Evolutionary conservation across 805 yeast species (phyloP).

Genomic region (Yamadazyma laniorum): DNA sequence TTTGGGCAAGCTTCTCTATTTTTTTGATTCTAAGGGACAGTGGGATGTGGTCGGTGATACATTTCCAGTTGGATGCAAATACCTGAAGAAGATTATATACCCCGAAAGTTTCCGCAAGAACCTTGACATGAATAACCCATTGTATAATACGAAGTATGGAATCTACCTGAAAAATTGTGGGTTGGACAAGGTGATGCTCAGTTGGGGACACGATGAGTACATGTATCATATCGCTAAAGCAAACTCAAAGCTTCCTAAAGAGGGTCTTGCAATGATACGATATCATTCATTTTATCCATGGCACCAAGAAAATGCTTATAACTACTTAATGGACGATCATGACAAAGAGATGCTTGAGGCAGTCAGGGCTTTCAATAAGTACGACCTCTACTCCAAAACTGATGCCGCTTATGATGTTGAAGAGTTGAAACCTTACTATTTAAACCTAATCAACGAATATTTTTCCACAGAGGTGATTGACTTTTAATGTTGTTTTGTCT

Average conservation of each 20-base stretch:
- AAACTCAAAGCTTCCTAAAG: conserved; percentile 61
- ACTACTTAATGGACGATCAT: conserved; percentile 60
- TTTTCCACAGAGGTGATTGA: conserved; percentile 59
- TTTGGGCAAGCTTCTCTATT: conserved; percentile 65
- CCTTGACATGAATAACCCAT: conserved; percentile 61
- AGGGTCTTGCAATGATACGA: conserved; percentile 70
- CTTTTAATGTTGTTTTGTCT: conserved; percentile 33
- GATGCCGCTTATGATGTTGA: conserved; percentile 49
- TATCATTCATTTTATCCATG: conserved; percentile 77
- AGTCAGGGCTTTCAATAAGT: conserved; percentile 64
- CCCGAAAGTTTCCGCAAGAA: conserved; percentile 58
- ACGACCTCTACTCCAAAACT: conserved; percentile 65
- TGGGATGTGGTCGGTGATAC: conserved; percentile 85
- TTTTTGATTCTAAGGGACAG: conserved; percentile 70
- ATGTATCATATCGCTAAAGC: conserved; percentile 70
- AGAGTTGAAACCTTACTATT: conserved; percentile 54
- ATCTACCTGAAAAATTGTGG: conserved; percentile 66
- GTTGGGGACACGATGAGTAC: conserved; percentile 81
- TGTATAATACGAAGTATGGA: conserved; percentile 65
- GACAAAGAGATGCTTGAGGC: conserved; percentile 61
- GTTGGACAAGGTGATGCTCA: conserved; percentile 63
- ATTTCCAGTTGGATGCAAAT: conserved; percentile 71
- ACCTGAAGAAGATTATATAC: conserved; percentile 56
- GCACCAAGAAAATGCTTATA: conserved; percentile 70
- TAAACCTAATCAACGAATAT: conserved; percentile 63